Conservation (phyloP, 1,284 basidiomycete genomes). For the Austropuccinia psidii region DNA sequence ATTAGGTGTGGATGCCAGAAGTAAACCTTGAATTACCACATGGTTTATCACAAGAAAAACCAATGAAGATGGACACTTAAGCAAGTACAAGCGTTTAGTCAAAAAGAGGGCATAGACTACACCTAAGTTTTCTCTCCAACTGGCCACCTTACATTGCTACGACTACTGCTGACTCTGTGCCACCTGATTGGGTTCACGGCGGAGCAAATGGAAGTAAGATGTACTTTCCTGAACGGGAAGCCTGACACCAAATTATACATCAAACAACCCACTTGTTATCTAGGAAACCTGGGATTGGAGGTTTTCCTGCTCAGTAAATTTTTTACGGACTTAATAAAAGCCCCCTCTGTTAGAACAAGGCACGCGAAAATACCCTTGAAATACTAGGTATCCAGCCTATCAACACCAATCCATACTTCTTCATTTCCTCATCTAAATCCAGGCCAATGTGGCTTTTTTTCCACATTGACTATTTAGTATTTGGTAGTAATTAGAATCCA, state of each 20-base stretch:
- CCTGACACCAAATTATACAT: neutral
- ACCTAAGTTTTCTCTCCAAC: neutral
- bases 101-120: neutral
- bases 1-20: neutral
- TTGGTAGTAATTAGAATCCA: neutral
- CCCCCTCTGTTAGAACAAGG: slow-evolving; percentile 17
- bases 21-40: neutral
- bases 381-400: neutral
- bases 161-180: neutral
- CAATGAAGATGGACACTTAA: neutral
- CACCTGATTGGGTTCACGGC: neutral
- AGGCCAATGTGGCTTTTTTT: neutral
- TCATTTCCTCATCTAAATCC: neutral
- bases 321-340: slow-evolving; percentile 10
- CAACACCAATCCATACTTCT: neutral
- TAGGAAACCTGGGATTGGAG: neutral
- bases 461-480: slow-evolving; percentile 4
- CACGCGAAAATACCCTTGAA: neutral
- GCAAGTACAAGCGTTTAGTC: neutral
- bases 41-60: neutral
- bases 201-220: neutral
- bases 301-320: neutral
- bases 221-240: neutral
- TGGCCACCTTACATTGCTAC: neutral
- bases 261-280: neutral